Evolutionary conservation across 208 protist genomes (phyloP).

Genomic region (Wallacemonas sp.): DNA sequence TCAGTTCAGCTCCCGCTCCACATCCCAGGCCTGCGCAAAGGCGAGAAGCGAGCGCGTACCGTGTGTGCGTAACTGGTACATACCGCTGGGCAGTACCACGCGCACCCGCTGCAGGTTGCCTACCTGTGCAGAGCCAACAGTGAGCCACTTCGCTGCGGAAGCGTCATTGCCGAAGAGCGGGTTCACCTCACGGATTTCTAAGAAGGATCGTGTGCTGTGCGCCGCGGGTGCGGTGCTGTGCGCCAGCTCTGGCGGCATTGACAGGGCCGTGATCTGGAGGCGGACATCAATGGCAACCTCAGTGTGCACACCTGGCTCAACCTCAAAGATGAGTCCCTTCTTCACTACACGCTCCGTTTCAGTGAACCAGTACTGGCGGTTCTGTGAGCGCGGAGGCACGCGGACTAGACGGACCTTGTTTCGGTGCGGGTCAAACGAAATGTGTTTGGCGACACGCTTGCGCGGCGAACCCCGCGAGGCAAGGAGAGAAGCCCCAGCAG

Average conservation of each 20-base stretch:
- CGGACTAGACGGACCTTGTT: constrained; percentile 76
- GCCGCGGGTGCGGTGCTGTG: neutral
- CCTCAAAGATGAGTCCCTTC: constrained; percentile 71
- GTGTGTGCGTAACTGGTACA: constrained; percentile 59
- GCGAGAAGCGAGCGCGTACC: constrained; percentile 50
- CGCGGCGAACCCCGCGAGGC: neutral
- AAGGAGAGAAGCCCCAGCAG: neutral
- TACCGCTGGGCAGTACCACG: constrained; percentile 61
- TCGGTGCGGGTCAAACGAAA: constrained; percentile 61
- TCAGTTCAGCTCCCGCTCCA: constrained; percentile 66
- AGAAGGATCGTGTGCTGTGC: neutral
- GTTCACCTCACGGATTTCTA: constrained; percentile 10
- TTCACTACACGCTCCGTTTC: constrained; percentile 66
- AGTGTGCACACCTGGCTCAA: constrained; percentile 66
- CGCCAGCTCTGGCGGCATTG: neutral
- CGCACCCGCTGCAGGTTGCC: constrained; percentile 36
- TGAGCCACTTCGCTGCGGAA: constrained; percentile 25
- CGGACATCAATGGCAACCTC: constrained; percentile 63
- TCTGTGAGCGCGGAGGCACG: constrained; percentile 69
- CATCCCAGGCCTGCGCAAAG: constrained; percentile 82
- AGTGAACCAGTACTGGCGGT: constrained; percentile 80
- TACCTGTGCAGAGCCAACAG: constrained; percentile 25
- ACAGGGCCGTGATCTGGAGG: constrained; percentile 61
- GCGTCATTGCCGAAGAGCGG: neutral
- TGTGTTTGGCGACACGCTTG: constrained; percentile 26